phyloP scores from a whole-genome alignment of 2,329 filamentous ascomycete species.

The Dactylellina sp. region DNA sequence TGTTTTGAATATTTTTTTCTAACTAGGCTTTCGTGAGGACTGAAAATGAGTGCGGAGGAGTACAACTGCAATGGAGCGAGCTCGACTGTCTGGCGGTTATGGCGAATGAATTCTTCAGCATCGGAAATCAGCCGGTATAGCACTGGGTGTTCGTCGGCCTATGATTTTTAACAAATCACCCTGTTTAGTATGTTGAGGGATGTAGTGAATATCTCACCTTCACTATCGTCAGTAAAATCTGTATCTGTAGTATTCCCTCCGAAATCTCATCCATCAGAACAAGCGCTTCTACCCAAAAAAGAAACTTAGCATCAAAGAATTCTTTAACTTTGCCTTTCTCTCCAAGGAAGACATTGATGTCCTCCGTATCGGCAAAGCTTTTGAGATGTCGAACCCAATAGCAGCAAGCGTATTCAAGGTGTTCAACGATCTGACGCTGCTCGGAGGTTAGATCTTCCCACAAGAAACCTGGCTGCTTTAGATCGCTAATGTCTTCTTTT shows the following conservation, averaged over 20 bases:
- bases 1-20: not conserved
- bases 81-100: not conserved
- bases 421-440: not conserved
- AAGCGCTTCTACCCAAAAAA: constrained; percentile 65
- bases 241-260: constrained; percentile 50
- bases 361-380: not conserved
- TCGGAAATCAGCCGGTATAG: not conserved
- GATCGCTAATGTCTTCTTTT: not conserved
- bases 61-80: constrained; percentile 22
- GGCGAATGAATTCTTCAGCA: constrained; percentile 2
- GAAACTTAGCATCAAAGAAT: constrained; percentile 64
- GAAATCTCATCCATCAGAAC: constrained; percentile 61
- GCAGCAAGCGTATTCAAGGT: constrained; percentile 18
- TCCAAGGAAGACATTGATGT: constrained; percentile 71
- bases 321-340: constrained; percentile 57
- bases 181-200: too few relatives aligned
- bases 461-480: not conserved
- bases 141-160: not conserved
- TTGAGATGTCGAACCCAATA: constrained; percentile 26
- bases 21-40: not conserved
- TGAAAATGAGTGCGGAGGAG: constrained; percentile 24
- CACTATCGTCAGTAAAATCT: not conserved
- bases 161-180: not conserved
- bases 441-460: not conserved
- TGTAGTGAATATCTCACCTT: constrained; percentile 3